Conservation (phyloP, 1,139 yeast species). For the Saccharomyces hybrid region DNA sequence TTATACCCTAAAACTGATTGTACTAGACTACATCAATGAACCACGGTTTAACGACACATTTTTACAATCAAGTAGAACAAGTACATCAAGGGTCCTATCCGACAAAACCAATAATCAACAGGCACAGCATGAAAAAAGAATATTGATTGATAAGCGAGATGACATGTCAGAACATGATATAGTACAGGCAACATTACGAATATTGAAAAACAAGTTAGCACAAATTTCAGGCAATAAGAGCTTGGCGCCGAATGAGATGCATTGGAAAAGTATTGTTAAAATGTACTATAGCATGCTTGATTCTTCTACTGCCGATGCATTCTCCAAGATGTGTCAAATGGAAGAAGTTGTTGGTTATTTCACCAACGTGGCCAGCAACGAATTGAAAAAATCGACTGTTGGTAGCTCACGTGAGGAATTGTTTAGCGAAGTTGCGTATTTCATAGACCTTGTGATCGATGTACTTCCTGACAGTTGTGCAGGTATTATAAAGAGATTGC, state of each 20-base stretch:
- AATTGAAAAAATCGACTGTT: constrained; percentile 44
- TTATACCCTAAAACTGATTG: constrained; percentile 36
- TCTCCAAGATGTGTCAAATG: constrained; percentile 31
- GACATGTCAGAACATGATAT: background rate
- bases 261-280: constrained; percentile 44
- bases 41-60: constrained; percentile 40
- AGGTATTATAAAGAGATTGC: constrained; percentile 36
- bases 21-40: constrained; percentile 50
- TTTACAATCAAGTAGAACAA: background rate
- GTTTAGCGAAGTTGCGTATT: constrained; percentile 48
- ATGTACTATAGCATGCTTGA: constrained; percentile 48
- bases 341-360: constrained; percentile 63
- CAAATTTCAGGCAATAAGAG: constrained; percentile 45
- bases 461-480: constrained; percentile 39
- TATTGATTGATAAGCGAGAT: background rate
- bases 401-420: constrained; percentile 41
- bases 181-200: constrained; percentile 19
- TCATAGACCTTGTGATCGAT: constrained; percentile 47
- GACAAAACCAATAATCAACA: background rate
- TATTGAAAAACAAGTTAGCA: constrained; percentile 43
- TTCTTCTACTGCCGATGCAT: background rate
- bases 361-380: constrained; percentile 57
- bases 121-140: background rate
- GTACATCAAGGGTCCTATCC: background rate
- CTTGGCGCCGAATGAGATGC: constrained; percentile 28